These are phyloP conservation scores for Fonsecaea monophora DNA, from an alignment of 2,329 filamentous ascomycete species.

Conservation along the genomic window DNA sequence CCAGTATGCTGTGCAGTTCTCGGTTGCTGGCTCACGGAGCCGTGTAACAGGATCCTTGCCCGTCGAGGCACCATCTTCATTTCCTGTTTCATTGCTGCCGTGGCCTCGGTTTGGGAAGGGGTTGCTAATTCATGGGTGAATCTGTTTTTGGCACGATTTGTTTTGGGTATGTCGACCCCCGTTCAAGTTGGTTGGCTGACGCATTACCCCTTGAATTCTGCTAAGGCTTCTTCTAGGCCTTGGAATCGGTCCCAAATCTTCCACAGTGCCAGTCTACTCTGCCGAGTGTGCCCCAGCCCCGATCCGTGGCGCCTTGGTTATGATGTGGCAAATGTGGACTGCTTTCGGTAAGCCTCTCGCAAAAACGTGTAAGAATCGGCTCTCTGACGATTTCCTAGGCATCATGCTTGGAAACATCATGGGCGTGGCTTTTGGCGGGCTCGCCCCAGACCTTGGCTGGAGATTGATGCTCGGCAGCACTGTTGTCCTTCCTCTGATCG, in stretches of 20 bases:
- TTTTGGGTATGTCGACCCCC: constrained; percentile 40
- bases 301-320: constrained; percentile 59
- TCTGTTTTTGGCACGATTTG: constrained; percentile 51
- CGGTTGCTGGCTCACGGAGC: constrained; percentile 58
- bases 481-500: constrained; percentile 65
- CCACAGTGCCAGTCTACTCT: constrained; percentile 57
- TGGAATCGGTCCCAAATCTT: constrained; percentile 52
- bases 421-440: constrained; percentile 55
- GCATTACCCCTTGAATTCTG: neutral
- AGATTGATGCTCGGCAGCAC: constrained; percentile 73
- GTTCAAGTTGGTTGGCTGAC: neutral
- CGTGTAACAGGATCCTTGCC: constrained; percentile 53
- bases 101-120: constrained; percentile 53
- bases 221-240: constrained; percentile 41
- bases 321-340: constrained; percentile 61
- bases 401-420: constrained; percentile 58
- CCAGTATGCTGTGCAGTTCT: constrained; percentile 51
- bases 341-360: constrained; percentile 46
- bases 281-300: constrained; percentile 57
- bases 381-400: constrained; percentile 12
- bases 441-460: constrained; percentile 64
- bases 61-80: constrained; percentile 56
- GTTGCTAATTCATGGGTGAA: constrained; percentile 52
- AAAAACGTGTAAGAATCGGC: neutral
- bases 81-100: constrained; percentile 50